Conservation (phyloP, 441 rosid genomes). For the Iberis amara region DNA sequence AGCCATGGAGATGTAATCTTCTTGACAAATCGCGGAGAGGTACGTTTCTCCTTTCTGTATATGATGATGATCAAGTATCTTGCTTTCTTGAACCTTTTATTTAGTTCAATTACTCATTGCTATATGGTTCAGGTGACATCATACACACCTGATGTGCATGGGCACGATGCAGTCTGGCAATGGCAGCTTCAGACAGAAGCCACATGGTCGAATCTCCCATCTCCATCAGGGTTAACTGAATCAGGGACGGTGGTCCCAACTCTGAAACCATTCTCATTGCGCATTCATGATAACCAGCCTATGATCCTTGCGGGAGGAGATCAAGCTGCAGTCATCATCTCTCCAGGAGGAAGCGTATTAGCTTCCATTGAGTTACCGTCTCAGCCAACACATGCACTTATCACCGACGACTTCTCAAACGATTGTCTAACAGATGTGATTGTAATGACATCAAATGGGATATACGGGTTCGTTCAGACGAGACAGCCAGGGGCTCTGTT, state of each 20-base stretch:
- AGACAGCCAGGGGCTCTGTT: constrained; percentile 97
- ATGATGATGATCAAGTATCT: constrained; percentile 5
- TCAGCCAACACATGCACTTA: constrained; percentile 78
- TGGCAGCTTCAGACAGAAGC: constrained; percentile 93
- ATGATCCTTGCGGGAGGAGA: constrained; percentile 97
- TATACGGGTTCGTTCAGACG: constrained; percentile 89
- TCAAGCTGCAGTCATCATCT: constrained; percentile 73
- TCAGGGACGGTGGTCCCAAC: constrained; percentile 75
- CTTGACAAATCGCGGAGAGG: constrained; percentile 94
- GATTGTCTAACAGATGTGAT: constrained; percentile 89
- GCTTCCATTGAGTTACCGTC: constrained; percentile 76
- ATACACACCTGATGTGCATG: constrained; percentile 76
- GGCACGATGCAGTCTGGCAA: constrained; percentile 87
- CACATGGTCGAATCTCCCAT: constrained; percentile 92
- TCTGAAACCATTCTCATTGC: constrained; percentile 65
- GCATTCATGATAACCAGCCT: constrained; percentile 67
- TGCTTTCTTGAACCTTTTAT: constrained; percentile 1
- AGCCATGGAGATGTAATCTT: constrained; percentile 94
- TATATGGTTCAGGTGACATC: constrained; percentile 64
- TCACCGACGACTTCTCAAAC: constrained; percentile 80
- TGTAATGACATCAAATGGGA: constrained; percentile 78
- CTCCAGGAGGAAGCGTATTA: constrained; percentile 76
- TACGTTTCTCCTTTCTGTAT: constrained; percentile 1
- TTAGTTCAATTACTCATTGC: constrained; percentile 9
- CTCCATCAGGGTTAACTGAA: constrained; percentile 87